phyloP scores from a whole-genome alignment of 208 protist species.

The Blastocrithidia nonstop region DNA sequence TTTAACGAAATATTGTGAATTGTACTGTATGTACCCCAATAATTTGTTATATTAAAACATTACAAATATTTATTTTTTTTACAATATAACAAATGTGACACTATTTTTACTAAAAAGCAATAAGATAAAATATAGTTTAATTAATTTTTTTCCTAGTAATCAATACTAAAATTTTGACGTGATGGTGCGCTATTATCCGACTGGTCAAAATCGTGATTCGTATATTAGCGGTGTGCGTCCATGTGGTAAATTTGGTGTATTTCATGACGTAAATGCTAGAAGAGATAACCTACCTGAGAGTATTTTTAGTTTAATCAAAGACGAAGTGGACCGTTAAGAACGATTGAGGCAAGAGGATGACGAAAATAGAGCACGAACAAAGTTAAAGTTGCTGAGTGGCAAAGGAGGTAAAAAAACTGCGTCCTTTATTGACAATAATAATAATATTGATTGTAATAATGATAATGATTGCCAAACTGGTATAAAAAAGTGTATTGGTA shows the following conservation, averaged over 20 bases:
- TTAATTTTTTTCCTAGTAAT: too few species aligned
- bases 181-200: slow-evolving; percentile 39
- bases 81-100: too few species aligned
- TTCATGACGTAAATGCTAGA: slow-evolving; percentile 69
- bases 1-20: too few species aligned
- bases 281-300: slow-evolving; percentile 78
- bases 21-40: too few species aligned
- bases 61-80: too few species aligned
- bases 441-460: neutral
- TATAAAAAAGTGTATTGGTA: neutral
- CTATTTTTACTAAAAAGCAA: too few species aligned
- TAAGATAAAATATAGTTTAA: too few species aligned
- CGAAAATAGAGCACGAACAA: slow-evolving; percentile 28
- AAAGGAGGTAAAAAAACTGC: slow-evolving; percentile 31
- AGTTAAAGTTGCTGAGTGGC: slow-evolving; percentile 13
- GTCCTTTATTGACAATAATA: slow-evolving; percentile 8
- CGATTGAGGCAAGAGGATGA: slow-evolving; percentile 36
- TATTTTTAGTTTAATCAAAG: slow-evolving; percentile 58
- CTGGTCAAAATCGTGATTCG: slow-evolving; percentile 67
- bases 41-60: too few species aligned
- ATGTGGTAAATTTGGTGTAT: slow-evolving; percentile 27
- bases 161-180: neutral
- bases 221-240: slow-evolving; percentile 72
- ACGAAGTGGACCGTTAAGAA: slow-evolving; percentile 59
- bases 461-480: neutral